These are phyloP conservation scores for Haematococcus sp. DNA, from an alignment of 139 green algal species.

Conservation along the genomic window DNA sequence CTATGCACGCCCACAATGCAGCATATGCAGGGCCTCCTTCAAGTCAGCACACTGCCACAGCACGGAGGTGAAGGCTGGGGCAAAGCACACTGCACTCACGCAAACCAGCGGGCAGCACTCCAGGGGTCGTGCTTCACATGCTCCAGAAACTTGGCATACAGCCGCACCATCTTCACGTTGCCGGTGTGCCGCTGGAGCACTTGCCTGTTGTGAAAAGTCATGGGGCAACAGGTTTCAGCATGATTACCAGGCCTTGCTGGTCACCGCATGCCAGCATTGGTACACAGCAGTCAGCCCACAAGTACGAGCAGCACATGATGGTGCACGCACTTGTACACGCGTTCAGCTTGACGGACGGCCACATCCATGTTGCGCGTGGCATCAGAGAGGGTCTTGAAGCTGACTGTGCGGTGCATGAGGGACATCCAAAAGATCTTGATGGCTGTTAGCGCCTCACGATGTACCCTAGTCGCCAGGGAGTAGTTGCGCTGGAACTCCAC, in stretches of 20 bases:
- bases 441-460: conserved; percentile 29
- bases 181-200: conserved; percentile 34
- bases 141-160: conserved; percentile 44
- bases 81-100: neutral
- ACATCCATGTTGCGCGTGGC: conserved; percentile 22
- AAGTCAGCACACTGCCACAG: too few species aligned
- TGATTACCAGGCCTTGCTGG: conserved; percentile 6
- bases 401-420: conserved; percentile 24
- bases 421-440: conserved; percentile 32
- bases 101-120: conserved; percentile 28
- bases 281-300: too few species aligned
- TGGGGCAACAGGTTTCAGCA: too few species aligned
- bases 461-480: conserved; percentile 8
- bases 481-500: conserved; percentile 54
- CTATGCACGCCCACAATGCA: neutral
- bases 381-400: conserved; percentile 25
- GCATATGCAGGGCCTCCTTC: too few species aligned
- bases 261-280: too few species aligned
- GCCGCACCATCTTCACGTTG: conserved; percentile 30
- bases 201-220: too few species aligned
- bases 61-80: neutral
- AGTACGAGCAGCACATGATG: too few species aligned
- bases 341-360: neutral
- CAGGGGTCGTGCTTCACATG: conserved; percentile 38
- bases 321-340: conserved; percentile 9